phyloP scores from a whole-genome alignment of 208 protist genomes.

The Leishmania mexicana region DNA sequence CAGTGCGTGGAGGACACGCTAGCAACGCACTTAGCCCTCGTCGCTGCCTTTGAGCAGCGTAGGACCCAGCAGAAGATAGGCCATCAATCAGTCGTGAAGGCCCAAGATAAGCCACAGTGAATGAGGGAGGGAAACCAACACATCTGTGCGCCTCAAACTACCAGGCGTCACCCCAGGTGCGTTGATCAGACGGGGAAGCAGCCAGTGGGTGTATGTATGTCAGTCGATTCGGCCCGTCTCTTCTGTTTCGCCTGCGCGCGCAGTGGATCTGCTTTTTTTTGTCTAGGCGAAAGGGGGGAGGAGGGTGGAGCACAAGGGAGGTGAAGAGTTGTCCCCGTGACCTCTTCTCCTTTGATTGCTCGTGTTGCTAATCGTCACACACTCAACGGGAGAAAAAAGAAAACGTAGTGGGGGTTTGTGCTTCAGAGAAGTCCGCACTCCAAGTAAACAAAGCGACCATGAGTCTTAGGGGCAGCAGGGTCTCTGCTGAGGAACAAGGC shows the following conservation, averaged over 20 bases:
- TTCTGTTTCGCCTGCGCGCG: no score
- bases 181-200: neutral
- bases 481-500: neutral
- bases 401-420: no score
- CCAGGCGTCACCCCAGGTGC: neutral
- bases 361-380: constrained; percentile 2
- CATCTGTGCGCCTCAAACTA: neutral
- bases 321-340: neutral
- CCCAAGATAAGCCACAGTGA: constrained; percentile 10
- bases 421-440: neutral
- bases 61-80: constrained; percentile 30
- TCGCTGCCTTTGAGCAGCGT: constrained; percentile 47
- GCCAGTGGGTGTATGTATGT: neutral
- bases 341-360: neutral
- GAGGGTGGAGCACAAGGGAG: neutral
- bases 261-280: neutral
- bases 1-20: constrained; percentile 63
- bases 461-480: neutral
- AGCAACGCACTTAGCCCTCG: constrained; percentile 48
- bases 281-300: neutral
- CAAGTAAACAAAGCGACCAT: neutral
- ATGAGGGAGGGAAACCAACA: neutral
- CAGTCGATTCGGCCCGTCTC: neutral
- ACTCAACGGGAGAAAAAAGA: neutral
- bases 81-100: constrained; percentile 17